phyloP scores from a whole-genome alignment of 805 yeast species.

The Lipomyces lipofer region DNA sequence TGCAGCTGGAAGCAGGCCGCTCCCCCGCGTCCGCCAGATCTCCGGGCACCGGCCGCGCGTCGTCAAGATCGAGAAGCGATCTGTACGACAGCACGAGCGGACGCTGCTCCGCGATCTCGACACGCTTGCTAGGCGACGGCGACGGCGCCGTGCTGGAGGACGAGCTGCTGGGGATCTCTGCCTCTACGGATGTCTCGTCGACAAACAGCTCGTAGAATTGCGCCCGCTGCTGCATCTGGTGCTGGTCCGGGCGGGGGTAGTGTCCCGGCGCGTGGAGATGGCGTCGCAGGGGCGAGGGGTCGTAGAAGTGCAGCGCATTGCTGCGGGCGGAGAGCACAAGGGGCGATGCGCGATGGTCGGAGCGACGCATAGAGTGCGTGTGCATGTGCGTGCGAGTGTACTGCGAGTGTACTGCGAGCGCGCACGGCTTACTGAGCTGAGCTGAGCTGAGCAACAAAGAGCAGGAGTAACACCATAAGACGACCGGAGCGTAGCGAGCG shows the following conservation, averaged over 20 bases:
- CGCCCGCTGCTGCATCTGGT: conserved; percentile 9
- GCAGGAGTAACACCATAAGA: too few species aligned
- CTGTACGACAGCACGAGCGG: conserved; percentile 12
- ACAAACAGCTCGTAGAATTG: conserved; percentile 27
- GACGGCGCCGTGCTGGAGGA: conserved; percentile 10
- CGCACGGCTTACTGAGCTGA: too few species aligned
- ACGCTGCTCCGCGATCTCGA: conserved; percentile 3
- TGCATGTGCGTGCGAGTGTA: too few species aligned
- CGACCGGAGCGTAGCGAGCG: too few species aligned
- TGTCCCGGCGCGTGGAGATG: conserved; percentile 22
- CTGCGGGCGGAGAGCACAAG: conserved; percentile 33
- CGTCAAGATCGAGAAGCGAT: conserved; percentile 19
- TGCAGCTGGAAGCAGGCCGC: neutral
- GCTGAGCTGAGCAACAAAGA: too few species aligned
- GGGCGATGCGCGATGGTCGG: conserved; percentile 29
- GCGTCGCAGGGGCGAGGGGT: conserved; percentile 29
- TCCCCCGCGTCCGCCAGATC: neutral
- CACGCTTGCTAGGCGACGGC: neutral
- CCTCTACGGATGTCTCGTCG: conserved; percentile 16
- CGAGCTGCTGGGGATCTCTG: conserved; percentile 16
- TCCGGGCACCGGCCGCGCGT: neutral
- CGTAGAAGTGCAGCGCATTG: conserved; percentile 32
- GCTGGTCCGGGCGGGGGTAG: conserved; percentile 16
- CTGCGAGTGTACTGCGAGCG: too few species aligned
- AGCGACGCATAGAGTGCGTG: too few species aligned